These are phyloP conservation scores for Cadophora malorum DNA, from an alignment of 2,329 filamentous ascomycete species.

Conservation along the genomic window DNA sequence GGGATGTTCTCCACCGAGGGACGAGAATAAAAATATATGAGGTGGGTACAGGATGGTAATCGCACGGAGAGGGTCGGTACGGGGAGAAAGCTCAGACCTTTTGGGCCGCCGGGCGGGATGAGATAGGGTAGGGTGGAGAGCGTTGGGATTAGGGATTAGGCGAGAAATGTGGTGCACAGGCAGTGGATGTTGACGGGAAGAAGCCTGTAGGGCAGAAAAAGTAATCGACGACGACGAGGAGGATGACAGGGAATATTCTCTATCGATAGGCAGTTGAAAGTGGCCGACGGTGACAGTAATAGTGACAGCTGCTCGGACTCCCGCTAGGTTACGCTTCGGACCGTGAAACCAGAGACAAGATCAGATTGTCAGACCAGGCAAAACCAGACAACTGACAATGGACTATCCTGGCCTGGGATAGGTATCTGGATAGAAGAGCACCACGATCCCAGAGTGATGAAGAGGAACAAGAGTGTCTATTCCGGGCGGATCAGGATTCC, in stretches of 20 bases:
- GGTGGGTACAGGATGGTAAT: neutral
- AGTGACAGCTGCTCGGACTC: slow-evolving; percentile 2
- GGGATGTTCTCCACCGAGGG: slow-evolving; percentile 12
- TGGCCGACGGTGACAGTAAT: neutral
- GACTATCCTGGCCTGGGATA: neutral
- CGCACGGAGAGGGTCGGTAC: slow-evolving; percentile 13
- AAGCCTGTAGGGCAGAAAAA: neutral
- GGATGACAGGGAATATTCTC: neutral
- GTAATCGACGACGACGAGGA: neutral
- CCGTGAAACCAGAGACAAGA: slow-evolving; percentile 5
- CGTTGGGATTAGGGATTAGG: neutral
- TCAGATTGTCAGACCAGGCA: neutral
- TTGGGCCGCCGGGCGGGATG: slow-evolving; percentile 5
- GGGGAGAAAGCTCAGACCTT: slow-evolving; percentile 24
- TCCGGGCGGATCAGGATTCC: neutral
- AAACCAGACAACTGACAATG: neutral
- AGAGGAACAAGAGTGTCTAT: neutral
- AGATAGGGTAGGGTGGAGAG: neutral
- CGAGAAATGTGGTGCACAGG: neutral
- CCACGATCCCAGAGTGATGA: neutral
- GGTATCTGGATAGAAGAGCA: neutral
- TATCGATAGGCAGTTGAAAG: slow-evolving; percentile 15
- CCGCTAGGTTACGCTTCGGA: slow-evolving; percentile 5
- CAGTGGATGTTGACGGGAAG: slow-evolving; percentile 13
- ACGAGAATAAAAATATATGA: slow-evolving; percentile 12